Base-by-base conservation (phyloP, 306 rosid species). In the Vigna nakashimae region DNA sequence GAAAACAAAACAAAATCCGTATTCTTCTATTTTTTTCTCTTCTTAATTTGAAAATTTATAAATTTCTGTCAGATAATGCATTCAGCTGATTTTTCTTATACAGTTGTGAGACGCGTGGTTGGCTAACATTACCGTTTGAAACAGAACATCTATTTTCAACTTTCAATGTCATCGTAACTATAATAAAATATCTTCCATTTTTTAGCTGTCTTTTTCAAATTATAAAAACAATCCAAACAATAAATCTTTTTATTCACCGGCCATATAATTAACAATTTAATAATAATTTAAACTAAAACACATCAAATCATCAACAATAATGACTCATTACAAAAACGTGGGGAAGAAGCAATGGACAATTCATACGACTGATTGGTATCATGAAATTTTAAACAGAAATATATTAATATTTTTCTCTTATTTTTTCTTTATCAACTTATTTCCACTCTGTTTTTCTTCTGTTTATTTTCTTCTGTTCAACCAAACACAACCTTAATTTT, bases 141-240 rank as follows among this genome's bases (percentile, higher is more conserved):
- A 1, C n/a, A 4, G 4, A 18, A 42, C 42, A 15, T 51, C 18
- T 2, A 62, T 6, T 49, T 13, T 46, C 43, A 58, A 57, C 60
- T 56, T 42, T 42, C 9, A 12, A 43, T 10, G 13, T 2, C 26
- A 55, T 7, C 9, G 11, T 30, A 30, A 66, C 55, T 7, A 7
- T 52, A 1, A 24, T 14, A 45, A 30, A 77, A 78, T 18, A 69
- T 78, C 82, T 30, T 56, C 17, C 70, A 45, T 22, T 66, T 76
- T 42, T 42, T 0, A 24, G 28, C 51, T 65, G 4, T 22, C 6
- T 1, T 51, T 8, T 36, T 18, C 28, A 34, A 5, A 34, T 5
- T 5, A 5, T 34, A 13, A 6, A 55, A 32, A 62, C 6, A 34
- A 34, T 34, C 38, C 9, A 9, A 15, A 45, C 7, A n/a, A n/a